Base-by-base conservation (phyloP, 176 grass and related monocot species). In the Ensete ventricosum region DNA sequence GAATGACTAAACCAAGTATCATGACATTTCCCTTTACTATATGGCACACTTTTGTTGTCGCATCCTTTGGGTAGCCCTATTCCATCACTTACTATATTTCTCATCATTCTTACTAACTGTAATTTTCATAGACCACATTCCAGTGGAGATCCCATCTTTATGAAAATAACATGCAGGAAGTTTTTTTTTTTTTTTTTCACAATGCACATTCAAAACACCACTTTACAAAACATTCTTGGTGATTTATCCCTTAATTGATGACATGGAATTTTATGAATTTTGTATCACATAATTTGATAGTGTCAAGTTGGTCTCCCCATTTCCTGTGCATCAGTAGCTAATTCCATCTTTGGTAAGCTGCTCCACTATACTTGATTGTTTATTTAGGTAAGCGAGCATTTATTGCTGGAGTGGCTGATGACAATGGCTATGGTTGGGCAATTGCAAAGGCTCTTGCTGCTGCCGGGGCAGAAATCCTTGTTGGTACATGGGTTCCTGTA, bases 391-490 rank as follows among this genome's bases (percentile, higher is more conserved):
- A 93, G 87, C 91, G 94, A 70, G 94, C 90, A 55, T 98, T 98
- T 81, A 93, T 98, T 87, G 94, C 90, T 80, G 94, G 94, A 81
- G 81, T 98, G 50, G 94, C 94, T 76, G 94, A 93, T 89, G 94
- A 98, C 73, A 98, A 98, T 98, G 94, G 94, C 65, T 98, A 93
- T 84, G 94, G 94, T 62, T 98, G 94, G 94, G 94, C 94, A 82
- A 91, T 98, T 76, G 88, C 94, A 51, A 93, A 98, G 78, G 77
- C 94, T 76, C 94, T 98, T 82, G 94, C 94, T 88, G 87, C 90
- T 64, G 94, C 88, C 74, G 94, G 94, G 64, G 94, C 94, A 67
- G 90, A 98, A 74, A 93, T 98, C 78, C 88, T 98, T 82, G 88
- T 98, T 85, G 94, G 90, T 84, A 98, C 94, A 82, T 98, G 94